phyloP scores from a whole-genome alignment of 2,329 filamentous ascomycete species.

The Ceratocystis albifundus region DNA sequence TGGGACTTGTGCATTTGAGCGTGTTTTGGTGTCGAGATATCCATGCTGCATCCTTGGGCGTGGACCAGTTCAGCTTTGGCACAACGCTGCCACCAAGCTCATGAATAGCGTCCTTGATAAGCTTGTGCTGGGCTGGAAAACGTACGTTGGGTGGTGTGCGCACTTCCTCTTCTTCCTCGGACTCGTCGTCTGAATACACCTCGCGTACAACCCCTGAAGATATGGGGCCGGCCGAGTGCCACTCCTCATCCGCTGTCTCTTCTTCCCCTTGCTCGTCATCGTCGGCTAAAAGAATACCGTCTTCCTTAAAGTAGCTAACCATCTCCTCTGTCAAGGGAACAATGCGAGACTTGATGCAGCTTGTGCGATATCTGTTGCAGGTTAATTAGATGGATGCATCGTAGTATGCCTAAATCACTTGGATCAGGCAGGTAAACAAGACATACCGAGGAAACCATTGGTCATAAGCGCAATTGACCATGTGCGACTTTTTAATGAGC shows the following conservation, averaged over 20 bases:
- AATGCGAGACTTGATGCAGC: conserved; percentile 76
- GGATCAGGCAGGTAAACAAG: conserved; percentile 21
- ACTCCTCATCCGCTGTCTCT: conserved; percentile 48
- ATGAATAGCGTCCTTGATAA: conserved; percentile 63
- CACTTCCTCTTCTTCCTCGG: conserved; percentile 31
- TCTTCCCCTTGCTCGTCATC: conserved; percentile 43
- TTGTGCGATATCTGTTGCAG: conserved; percentile 48
- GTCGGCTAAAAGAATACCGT: conserved; percentile 79
- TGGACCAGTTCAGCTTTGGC: conserved; percentile 95
- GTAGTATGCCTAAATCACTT: neutral
- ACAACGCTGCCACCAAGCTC: conserved; percentile 77
- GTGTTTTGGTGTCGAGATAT: conserved; percentile 76
- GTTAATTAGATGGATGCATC: neutral
- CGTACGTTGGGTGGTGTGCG: conserved; percentile 41
- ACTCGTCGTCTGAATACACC: conserved; percentile 36
- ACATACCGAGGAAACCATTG: conserved; percentile 68
- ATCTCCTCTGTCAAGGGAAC: conserved; percentile 67
- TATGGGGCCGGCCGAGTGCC: conserved; percentile 29
- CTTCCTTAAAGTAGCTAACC: conserved; percentile 75
- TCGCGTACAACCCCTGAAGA: conserved; percentile 30
- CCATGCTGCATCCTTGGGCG: conserved; percentile 91
- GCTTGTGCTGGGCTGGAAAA: conserved; percentile 61
- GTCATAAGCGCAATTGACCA: conserved; percentile 89
- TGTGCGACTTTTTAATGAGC: conserved; percentile 72
- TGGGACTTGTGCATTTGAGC: conserved; percentile 76